Conservation (phyloP, 2,329 filamentous ascomycete genomes). For the Colletotrichum sp. region DNA sequence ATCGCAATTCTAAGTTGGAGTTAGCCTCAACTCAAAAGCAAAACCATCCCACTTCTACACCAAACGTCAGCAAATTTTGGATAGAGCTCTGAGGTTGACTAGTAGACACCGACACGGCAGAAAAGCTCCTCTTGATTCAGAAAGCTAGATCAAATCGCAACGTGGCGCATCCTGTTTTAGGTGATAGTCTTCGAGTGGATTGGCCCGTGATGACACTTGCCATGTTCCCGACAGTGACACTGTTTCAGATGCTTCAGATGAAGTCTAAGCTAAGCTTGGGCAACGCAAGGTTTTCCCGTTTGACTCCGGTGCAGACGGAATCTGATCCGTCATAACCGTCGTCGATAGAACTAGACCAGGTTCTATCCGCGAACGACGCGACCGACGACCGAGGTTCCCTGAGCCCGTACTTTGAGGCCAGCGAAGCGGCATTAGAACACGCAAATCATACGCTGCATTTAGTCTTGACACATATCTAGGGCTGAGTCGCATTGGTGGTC, state of each 20-base stretch:
- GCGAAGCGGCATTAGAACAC: background rate
- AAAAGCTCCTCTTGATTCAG: background rate
- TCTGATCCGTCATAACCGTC: background rate
- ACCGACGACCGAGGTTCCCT: background rate
- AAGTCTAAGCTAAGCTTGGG: background rate
- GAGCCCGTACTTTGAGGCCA: background rate
- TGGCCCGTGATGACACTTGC: background rate
- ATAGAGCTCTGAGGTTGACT: background rate
- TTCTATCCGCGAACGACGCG: background rate
- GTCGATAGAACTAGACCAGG: background rate
- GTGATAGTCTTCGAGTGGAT: background rate
- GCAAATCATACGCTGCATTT: background rate
- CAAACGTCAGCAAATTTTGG: background rate
- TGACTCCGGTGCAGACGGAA: background rate
- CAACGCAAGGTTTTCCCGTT: background rate
- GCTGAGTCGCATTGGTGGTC: background rate
- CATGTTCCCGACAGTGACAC: background rate
- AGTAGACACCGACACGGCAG: background rate
- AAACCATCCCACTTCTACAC: background rate
- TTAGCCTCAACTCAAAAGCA: background rate
- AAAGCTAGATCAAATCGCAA: background rate
- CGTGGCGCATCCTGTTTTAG: background rate
- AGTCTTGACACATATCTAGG: background rate
- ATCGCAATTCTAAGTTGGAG: background rate
- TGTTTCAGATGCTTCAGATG: background rate